Conservation (phyloP, 192 early-diverging fungal genomes). For the Podila epigama region DNA sequence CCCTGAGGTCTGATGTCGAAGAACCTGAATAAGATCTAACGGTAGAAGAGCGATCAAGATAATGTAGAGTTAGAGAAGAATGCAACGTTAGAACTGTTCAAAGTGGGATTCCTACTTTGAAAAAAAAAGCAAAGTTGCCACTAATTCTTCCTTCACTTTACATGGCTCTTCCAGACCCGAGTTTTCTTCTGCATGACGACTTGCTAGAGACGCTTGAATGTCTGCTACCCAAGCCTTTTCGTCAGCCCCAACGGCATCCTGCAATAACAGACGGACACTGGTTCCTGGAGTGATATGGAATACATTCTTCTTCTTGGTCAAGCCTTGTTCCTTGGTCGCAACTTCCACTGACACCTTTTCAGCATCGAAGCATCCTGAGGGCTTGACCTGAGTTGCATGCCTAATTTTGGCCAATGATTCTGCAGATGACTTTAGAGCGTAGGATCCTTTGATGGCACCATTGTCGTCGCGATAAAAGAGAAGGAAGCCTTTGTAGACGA, state of each 20-base stretch:
- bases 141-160: not conserved
- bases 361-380: constrained; percentile 41
- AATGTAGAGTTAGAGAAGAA: not conserved
- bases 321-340: constrained; percentile 7
- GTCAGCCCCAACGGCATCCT: constrained; percentile 32
- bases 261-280: constrained; percentile 32
- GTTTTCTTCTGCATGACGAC: constrained; percentile 28
- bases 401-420: constrained; percentile 16
- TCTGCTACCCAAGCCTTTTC: constrained; percentile 39
- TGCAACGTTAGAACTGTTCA: not conserved
- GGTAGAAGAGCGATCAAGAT: not conserved
- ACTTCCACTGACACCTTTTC: constrained; percentile 34
- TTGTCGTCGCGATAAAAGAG: constrained; percentile 37
- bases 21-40: constrained; percentile 31
- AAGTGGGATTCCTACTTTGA: not conserved
- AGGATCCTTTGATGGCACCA: constrained; percentile 15
- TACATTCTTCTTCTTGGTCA: constrained; percentile 45
- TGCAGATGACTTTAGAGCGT: constrained; percentile 17
- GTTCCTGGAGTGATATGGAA: constrained; percentile 35
- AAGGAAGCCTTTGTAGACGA: constrained; percentile 40
- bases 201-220: constrained; percentile 21
- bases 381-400: constrained; percentile 30
- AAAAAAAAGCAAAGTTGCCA: not conserved
- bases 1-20: constrained; percentile 27
- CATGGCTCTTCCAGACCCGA: constrained; percentile 25